phyloP scores from a whole-genome alignment of 495 filamentous ascomycete species.

The Cetradonia linearis region DNA sequence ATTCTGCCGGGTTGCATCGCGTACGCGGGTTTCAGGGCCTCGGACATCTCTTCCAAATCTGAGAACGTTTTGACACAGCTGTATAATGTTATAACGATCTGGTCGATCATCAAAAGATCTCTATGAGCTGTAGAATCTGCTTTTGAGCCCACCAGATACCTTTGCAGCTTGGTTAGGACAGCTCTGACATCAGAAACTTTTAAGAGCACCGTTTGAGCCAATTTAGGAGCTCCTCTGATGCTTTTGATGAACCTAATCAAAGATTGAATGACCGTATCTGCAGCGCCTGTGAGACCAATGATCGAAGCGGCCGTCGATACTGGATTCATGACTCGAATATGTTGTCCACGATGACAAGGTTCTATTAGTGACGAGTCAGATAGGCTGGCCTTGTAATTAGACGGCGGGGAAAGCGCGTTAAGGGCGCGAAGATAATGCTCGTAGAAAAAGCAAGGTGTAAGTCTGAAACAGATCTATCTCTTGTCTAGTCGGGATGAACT shows the following conservation, averaged over 20 bases:
- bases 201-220: conserved; percentile 12
- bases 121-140: neutral
- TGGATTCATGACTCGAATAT: conserved; percentile 9
- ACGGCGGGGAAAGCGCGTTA: neutral
- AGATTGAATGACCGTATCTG: conserved; percentile 12
- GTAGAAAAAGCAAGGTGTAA: neutral
- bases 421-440: neutral
- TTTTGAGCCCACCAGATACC: conserved; percentile 5
- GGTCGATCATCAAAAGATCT: conserved; percentile 17
- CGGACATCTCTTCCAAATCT: conserved; percentile 19
- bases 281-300: conserved; percentile 16
- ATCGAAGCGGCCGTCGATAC: conserved; percentile 19
- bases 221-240: conserved; percentile 9
- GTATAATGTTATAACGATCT: conserved; percentile 20
- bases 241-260: conserved; percentile 12
- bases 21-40: conserved; percentile 5
- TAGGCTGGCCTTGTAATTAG: too few species aligned
- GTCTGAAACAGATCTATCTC: neutral
- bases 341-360: neutral
- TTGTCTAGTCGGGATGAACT: neutral
- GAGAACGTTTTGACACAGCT: conserved; percentile 22
- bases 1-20: conserved; percentile 7
- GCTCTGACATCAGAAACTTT: conserved; percentile 13
- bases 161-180: conserved; percentile 11
- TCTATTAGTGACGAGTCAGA: neutral